Conservation (phyloP, 163 green algal genomes). For the Prototheca cutis region DNA sequence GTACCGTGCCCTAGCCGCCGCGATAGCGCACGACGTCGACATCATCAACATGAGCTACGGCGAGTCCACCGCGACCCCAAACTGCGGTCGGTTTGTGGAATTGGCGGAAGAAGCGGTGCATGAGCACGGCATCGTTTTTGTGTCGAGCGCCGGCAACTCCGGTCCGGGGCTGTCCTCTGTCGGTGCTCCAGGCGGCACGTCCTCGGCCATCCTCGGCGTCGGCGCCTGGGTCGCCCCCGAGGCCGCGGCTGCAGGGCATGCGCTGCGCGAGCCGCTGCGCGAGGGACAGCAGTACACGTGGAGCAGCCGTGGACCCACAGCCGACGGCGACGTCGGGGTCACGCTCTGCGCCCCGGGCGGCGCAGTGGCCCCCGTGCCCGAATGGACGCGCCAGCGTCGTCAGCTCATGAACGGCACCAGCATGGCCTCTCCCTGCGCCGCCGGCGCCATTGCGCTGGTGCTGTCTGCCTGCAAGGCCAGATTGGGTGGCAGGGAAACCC, state of each 20-base stretch:
- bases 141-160: slow-evolving; percentile 67
- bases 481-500: too few species aligned
- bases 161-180: slow-evolving; percentile 72
- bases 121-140: slow-evolving; percentile 75
- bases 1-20: slow-evolving; percentile 53
- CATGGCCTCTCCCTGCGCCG: slow-evolving; percentile 72
- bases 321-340: slow-evolving; percentile 69
- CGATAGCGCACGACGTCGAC: slow-evolving; percentile 53
- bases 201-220: slow-evolving; percentile 51
- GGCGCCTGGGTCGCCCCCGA: slow-evolving; percentile 69
- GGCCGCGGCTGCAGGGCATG: slow-evolving; percentile 67
- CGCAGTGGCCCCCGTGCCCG: slow-evolving; percentile 74
- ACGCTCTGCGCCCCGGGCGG: slow-evolving; percentile 64
- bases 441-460: slow-evolving; percentile 71
- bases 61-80: slow-evolving; percentile 51
- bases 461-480: slow-evolving; percentile 54
- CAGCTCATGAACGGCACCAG: slow-evolving; percentile 89
- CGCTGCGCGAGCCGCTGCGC: slow-evolving; percentile 28
- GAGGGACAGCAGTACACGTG: slow-evolving; percentile 62
- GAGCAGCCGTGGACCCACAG: slow-evolving; percentile 44
- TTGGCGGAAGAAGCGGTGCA: slow-evolving; percentile 49
- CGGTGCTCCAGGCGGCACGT: slow-evolving; percentile 61
- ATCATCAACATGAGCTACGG: slow-evolving; percentile 70
- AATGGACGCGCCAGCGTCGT: slow-evolving; percentile 47
- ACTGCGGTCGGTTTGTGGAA: slow-evolving; percentile 45